Evolutionary conservation across 805 yeast genomes (phyloP).

Genomic region (Isabelozyma rhagii): DNA sequence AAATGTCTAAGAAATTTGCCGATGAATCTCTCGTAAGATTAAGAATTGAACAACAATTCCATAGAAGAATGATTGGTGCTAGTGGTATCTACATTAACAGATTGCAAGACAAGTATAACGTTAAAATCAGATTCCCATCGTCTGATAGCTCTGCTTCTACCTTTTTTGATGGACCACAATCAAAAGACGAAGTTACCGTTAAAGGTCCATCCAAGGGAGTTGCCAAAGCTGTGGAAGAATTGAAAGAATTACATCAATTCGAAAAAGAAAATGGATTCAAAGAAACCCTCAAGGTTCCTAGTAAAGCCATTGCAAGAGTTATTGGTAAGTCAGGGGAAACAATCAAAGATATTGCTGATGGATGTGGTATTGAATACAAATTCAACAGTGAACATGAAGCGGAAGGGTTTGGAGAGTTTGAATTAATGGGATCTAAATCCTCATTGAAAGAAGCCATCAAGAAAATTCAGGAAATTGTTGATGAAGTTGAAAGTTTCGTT

Average conservation of each 20-base stretch:
- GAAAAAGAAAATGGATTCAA: conserved; percentile 83
- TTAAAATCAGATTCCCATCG: conserved; percentile 71
- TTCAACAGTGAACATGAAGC: conserved; percentile 42
- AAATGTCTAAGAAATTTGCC: conserved; percentile 70
- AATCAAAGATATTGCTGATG: conserved; percentile 75
- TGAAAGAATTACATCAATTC: conserved; percentile 76
- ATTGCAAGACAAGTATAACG: conserved; percentile 83
- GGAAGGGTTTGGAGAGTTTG: conserved; percentile 57
- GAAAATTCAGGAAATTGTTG: conserved; percentile 59
- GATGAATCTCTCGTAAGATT: conserved; percentile 71
- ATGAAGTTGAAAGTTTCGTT: conserved; percentile 60
- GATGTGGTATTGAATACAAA: conserved; percentile 56
- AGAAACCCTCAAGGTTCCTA: conserved; percentile 63
- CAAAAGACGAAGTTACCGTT: conserved; percentile 61
- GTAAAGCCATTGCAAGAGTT: conserved; percentile 72
- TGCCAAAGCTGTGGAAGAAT: conserved; percentile 75
- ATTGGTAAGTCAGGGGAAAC: conserved; percentile 88
- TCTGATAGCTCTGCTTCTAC: conserved; percentile 21
- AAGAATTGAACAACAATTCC: conserved; percentile 72
- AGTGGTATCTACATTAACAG: conserved; percentile 78
- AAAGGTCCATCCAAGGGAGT: conserved; percentile 93
- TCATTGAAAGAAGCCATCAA: conserved; percentile 71
- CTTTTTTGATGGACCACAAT: conserved; percentile 38
- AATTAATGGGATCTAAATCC: conserved; percentile 72
- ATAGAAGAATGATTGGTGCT: conserved; percentile 79